phyloP scores from a whole-genome alignment of 1,284 basidiomycete genomes.

The Singerocomus rubriflavus region DNA sequence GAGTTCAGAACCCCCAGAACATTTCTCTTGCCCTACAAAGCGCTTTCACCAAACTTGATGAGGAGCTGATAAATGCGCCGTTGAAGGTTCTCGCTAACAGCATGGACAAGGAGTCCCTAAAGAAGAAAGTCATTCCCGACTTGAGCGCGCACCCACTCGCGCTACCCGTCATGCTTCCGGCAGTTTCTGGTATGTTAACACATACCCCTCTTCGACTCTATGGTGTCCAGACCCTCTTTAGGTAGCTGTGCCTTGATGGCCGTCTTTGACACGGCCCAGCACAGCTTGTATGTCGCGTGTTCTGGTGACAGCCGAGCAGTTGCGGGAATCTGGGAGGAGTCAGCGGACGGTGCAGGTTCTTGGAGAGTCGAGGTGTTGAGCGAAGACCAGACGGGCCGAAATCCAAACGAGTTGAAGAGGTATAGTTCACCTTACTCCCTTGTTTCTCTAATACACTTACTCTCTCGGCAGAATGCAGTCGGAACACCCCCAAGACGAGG shows the following conservation, averaged over 20 bases:
- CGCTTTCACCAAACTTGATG: slow-evolving; percentile 79
- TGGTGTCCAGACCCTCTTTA: slow-evolving; percentile 25
- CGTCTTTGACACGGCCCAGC: slow-evolving; percentile 78
- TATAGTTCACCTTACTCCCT: slow-evolving; percentile 28
- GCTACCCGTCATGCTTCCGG: slow-evolving; percentile 71
- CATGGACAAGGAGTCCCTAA: slow-evolving; percentile 48
- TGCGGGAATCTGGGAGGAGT: slow-evolving; percentile 85
- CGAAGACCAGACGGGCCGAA: slow-evolving; percentile 95
- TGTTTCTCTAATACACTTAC: slow-evolving; percentile 4
- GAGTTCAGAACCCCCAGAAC: slow-evolving; percentile 51
- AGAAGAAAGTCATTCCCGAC: slow-evolving; percentile 58
- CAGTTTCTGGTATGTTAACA: slow-evolving; percentile 56
- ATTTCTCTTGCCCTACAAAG: slow-evolving; percentile 72
- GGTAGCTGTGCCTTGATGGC: slow-evolving; percentile 90
- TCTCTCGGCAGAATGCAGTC: slow-evolving; percentile 64
- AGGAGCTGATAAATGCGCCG: slow-evolving; percentile 76
- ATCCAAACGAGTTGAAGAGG: slow-evolving; percentile 77
- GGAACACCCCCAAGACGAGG: slow-evolving; percentile 87
- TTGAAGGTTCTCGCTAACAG: slow-evolving; percentile 66
- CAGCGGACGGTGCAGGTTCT: slow-evolving; percentile 51
- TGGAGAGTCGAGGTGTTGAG: slow-evolving; percentile 93
- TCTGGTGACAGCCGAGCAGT: slow-evolving; percentile 96
- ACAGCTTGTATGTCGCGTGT: slow-evolving; percentile 85
- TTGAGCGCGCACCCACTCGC: slow-evolving; percentile 70
- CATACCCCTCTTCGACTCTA: not conserved